phyloP scores from a whole-genome alignment of 805 yeast species.

The Scheffersomyces lignosus region DNA sequence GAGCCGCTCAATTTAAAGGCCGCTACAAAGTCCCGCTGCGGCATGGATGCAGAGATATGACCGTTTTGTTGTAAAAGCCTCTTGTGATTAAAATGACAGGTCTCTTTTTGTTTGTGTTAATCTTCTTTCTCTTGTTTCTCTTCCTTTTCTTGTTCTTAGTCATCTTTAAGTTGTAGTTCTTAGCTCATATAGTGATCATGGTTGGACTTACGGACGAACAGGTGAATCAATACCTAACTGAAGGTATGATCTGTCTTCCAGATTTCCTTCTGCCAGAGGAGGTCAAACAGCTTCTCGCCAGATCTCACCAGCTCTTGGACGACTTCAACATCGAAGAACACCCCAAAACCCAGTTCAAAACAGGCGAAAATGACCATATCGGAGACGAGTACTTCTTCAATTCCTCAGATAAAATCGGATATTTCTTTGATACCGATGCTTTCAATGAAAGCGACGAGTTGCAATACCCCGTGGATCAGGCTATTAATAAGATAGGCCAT shows the following conservation, averaged over 20 bases:
- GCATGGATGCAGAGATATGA: too few species aligned
- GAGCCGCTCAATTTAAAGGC: too few species aligned
- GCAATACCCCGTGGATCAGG: slow-evolving; percentile 49
- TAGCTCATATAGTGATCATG: too few species aligned
- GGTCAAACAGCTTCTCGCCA: slow-evolving; percentile 38
- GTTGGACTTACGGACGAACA: slow-evolving; percentile 49
- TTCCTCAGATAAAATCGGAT: slow-evolving; percentile 67
- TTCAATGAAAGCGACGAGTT: slow-evolving; percentile 54
- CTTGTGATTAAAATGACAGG: too few species aligned
- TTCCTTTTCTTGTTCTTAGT: too few species aligned
- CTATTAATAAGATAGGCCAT: slow-evolving; percentile 80
- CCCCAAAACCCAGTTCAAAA: slow-evolving; percentile 70
- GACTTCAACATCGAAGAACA: slow-evolving; percentile 56
- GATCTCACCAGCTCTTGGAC: slow-evolving; percentile 45
- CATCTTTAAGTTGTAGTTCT: too few species aligned
- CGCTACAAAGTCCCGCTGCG: too few species aligned
- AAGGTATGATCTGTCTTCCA: slow-evolving; percentile 65
- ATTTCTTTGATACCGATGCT: slow-evolving; percentile 72
- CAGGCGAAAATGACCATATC: slow-evolving; percentile 58
- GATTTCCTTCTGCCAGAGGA: slow-evolving; percentile 49
- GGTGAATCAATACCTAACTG: slow-evolving; percentile 44
- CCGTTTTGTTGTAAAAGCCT: too few species aligned
- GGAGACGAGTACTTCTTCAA: slow-evolving; percentile 73
- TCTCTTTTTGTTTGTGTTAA: too few species aligned
- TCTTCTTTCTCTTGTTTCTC: too few species aligned